Percentiles rank a stretch among this genome's conserved stretches.
These are phyloP conservation scores for Dissoconium aciculare DNA, from an alignment of 2,329 filamentous ascomycete genomes.

Conservation along the genomic window DNA sequence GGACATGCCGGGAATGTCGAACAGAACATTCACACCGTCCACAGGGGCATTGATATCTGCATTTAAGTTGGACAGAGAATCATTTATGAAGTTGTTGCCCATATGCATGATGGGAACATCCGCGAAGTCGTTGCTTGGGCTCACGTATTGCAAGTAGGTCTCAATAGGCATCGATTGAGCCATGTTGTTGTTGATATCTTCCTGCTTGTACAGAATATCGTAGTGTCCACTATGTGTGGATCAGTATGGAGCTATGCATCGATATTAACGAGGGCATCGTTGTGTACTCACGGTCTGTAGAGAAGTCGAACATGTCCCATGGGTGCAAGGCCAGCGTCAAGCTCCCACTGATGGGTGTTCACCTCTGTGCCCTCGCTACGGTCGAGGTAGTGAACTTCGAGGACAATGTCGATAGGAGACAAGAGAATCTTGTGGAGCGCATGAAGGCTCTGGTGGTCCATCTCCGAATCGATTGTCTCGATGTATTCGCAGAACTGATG, in stretches of 20 bases:
- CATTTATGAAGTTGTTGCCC: slow-evolving; percentile 2
- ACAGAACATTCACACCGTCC: too few species aligned
- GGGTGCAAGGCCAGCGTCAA: slow-evolving; percentile 28
- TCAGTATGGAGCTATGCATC: slow-evolving; percentile 10
- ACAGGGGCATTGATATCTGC: too few species aligned
- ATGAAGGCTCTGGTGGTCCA: slow-evolving; percentile 76
- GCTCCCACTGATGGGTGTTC: slow-evolving; percentile 52
- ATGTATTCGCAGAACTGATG: slow-evolving; percentile 59
- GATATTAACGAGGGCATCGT: slow-evolving; percentile 4
- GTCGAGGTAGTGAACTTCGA: slow-evolving; percentile 86
- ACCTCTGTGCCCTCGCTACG: slow-evolving; percentile 63
- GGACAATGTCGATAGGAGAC: slow-evolving; percentile 58
- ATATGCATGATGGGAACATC: slow-evolving; percentile 2
- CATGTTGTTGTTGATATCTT: slow-evolving; percentile 29
- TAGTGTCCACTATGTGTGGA: slow-evolving; percentile 57
- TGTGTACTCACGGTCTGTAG: slow-evolving; percentile 44
- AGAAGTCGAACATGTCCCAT: slow-evolving; percentile 52
- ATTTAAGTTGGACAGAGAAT: slow-evolving; percentile 23
- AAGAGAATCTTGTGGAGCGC: slow-evolving; percentile 66
- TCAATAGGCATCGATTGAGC: slow-evolving; percentile 19
- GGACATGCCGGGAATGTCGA: slow-evolving; percentile 34
- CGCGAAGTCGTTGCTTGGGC: background rate
- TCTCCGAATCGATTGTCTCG: slow-evolving; percentile 64
- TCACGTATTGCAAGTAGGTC: slow-evolving; percentile 23
- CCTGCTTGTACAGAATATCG: slow-evolving; percentile 71